phyloP scores from a whole-genome alignment of 306 rosid genomes.

The Nissolia schottii region DNA sequence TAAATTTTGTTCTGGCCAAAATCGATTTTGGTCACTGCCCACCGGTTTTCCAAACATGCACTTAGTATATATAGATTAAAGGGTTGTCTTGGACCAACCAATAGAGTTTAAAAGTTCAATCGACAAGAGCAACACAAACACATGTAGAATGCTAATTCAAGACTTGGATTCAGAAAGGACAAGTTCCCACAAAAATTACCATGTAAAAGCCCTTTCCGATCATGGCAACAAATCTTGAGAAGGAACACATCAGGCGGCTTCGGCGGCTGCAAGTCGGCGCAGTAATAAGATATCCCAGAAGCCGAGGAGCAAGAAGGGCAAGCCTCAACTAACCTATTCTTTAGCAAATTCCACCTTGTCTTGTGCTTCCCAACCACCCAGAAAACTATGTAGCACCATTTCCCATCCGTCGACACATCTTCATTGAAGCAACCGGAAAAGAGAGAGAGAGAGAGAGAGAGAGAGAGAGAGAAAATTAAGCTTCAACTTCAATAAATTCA shows the following conservation, averaged over 20 bases:
- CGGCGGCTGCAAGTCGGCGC: constrained; percentile 58
- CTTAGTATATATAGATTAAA: too few relatives aligned
- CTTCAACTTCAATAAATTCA: constrained; percentile 6
- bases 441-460: too few relatives aligned
- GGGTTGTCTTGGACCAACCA: not conserved
- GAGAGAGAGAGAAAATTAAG: not conserved
- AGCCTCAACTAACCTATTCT: constrained; percentile 70
- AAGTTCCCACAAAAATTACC: constrained; percentile 44
- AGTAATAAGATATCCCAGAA: constrained; percentile 65
- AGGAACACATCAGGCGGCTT: constrained; percentile 81
- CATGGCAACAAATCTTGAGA: constrained; percentile 64
- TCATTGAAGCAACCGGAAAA: constrained; percentile 19
- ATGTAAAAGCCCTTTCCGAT: constrained; percentile 82
- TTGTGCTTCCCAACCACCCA: constrained; percentile 75
- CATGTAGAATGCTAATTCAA: not conserved
- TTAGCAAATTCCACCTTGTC: constrained; percentile 83
- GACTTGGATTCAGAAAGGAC: not conserved
- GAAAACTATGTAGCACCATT: constrained; percentile 89
- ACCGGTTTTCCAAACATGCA: too few relatives aligned
- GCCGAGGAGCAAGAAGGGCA: constrained; percentile 92
- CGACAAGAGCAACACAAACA: not conserved
- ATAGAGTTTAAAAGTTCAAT: not conserved
- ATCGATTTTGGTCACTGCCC: too few relatives aligned
- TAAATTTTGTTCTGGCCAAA: too few relatives aligned
- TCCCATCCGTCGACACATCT: constrained; percentile 95